Base-by-base conservation (phyloP, 192 early-diverging fungal genomes). In the Gonapodya prolifera region DNA sequence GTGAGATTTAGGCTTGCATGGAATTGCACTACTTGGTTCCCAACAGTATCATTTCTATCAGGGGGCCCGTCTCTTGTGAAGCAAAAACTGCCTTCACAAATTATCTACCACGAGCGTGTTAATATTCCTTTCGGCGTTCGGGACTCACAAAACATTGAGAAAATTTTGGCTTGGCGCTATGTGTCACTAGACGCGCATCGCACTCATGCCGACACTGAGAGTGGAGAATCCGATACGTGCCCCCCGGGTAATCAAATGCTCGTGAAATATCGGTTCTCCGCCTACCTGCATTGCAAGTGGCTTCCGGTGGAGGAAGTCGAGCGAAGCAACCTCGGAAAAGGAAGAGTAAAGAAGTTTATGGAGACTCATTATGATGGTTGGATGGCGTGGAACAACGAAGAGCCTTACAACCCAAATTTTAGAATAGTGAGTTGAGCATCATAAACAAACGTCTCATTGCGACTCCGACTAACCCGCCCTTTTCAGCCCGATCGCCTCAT, bases 401-500 rank as follows among this genome's bases (percentile, higher is more conserved):
- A 89, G 77, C 80, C 83, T 1, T 88, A 91, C 80, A 93, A 91
- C 75, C 88, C 88, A 1, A 80, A 86, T 17, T 92, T 89, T 77
- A 75, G 87, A 23, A 87, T 90, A 83, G 89, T 91, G 79, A 13
- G 76, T 30, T 30, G 33, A 34, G n/a, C n/a, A 8, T 61, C 45
- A 16, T 23, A 61, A 61, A 61, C 23, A 16, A 16, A 8, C 8
- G 29, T 36, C 17, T 35, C 0, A 17, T 45, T 75, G 17, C 29
- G 34, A 0, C 78, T 78, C n/a, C 75, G 29, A 69, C 2, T 31
- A 18, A 35, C 69, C 35, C 16, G 69, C 2, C 32, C 2, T 69
- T 69, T n/a, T 8, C 71, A 92, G 90, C 84, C 92, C 75, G 94
- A 95, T 77, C 89, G 94, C 23, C 83, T 95, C 30, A 88, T 95